A percentile compares a stretch with the other conserved stretches of the same genome.
Evolutionary conservation across 805 yeast species (phyloP).

Genomic region (Candida boidinii): DNA sequence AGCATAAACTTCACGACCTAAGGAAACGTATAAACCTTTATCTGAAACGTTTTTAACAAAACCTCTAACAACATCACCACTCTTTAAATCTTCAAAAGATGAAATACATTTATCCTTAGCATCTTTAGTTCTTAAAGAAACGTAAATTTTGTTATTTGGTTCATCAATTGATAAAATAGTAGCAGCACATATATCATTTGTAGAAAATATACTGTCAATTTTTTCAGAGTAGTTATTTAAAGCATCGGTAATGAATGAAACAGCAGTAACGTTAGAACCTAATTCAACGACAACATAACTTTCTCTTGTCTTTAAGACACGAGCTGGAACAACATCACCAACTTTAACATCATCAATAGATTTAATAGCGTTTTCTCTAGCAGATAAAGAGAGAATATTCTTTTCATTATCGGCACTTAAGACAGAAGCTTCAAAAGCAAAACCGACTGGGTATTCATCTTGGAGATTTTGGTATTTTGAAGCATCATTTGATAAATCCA

Average conservation of each 20-base stretch:
- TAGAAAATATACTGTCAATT: slow-evolving; percentile 38
- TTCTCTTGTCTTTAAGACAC: slow-evolving; percentile 49
- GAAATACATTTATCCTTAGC: slow-evolving; percentile 43
- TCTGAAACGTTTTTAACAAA: slow-evolving; percentile 67
- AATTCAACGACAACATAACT: slow-evolving; percentile 60
- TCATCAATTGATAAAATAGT: slow-evolving; percentile 40
- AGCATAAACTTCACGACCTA: slow-evolving; percentile 66
- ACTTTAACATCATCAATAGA: slow-evolving; percentile 41
- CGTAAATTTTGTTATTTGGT: slow-evolving; percentile 44
- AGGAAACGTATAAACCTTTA: slow-evolving; percentile 67
- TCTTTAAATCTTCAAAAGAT: slow-evolving; percentile 43
- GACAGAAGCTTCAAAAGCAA: slow-evolving; percentile 55
- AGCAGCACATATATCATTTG: slow-evolving; percentile 50
- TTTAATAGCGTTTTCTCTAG: slow-evolving; percentile 33
- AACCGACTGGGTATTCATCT: slow-evolving; percentile 60
- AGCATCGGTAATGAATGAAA: slow-evolving; percentile 71
- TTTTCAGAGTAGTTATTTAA: slow-evolving; percentile 54
- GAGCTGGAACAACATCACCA: slow-evolving; percentile 53
- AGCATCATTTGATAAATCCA: slow-evolving; percentile 55
- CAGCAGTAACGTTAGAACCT: slow-evolving; percentile 53
- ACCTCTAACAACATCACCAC: slow-evolving; percentile 77
- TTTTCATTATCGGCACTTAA: slow-evolving; percentile 44
- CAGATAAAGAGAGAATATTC: slow-evolving; percentile 38
- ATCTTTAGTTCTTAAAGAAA: slow-evolving; percentile 51
- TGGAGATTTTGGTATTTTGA: slow-evolving; percentile 39